These are phyloP conservation scores for Taphrina wiesneri DNA, from an alignment of 1,139 yeast species.

Conservation along the genomic window DNA sequence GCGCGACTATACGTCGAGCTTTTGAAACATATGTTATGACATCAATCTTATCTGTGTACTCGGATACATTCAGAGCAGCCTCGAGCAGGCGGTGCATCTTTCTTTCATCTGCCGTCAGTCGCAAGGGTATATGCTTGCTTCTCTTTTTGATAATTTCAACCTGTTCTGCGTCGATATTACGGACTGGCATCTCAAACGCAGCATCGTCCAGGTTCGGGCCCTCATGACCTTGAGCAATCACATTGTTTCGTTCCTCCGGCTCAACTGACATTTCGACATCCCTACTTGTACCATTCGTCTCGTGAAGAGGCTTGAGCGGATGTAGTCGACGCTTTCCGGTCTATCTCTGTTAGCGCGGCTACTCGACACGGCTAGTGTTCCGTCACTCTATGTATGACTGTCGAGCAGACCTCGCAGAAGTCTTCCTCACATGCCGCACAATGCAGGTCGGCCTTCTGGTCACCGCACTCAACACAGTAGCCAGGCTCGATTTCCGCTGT, in stretches of 20 bases:
- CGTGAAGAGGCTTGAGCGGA: conserved; percentile 27
- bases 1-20: conserved; percentile 65
- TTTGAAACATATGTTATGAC: conserved; percentile 63
- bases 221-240: neutral
- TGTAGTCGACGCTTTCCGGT: conserved; percentile 55
- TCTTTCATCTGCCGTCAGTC: conserved; percentile 65
- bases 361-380: neutral
- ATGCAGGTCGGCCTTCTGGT: conserved; percentile 62
- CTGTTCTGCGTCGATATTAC: conserved; percentile 42
- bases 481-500: conserved; percentile 10
- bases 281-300: conserved; percentile 17
- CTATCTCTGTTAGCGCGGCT: neutral
- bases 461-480: conserved; percentile 51
- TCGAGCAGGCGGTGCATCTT: conserved; percentile 57
- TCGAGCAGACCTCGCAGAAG: conserved; percentile 67
- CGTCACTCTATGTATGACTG: conserved; percentile 55
- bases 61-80: conserved; percentile 58
- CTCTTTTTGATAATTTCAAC: conserved; percentile 47
- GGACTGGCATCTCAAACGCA: conserved; percentile 38
- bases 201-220: conserved; percentile 34
- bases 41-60: conserved; percentile 73
- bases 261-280: conserved; percentile 34
- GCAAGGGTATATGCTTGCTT: conserved; percentile 61
- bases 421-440: conserved; percentile 63
- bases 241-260: conserved; percentile 12